Base-by-base conservation (phyloP, 2,329 filamentous ascomycete genomes). In the Remersonia thermophila region DNA sequence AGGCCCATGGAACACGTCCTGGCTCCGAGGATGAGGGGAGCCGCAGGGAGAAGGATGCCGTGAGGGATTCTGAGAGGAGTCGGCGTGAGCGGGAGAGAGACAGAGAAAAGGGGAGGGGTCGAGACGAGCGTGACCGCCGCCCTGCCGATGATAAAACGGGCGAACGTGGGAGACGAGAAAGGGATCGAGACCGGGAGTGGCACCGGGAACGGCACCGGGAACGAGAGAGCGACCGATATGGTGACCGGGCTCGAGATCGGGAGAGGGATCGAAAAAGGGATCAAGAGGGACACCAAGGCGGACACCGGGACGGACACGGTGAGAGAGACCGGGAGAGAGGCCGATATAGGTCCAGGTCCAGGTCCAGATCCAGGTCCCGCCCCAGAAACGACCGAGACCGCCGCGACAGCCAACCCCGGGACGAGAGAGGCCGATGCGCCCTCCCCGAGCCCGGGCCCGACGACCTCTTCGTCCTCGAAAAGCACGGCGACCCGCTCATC, bases 401-500 rank as follows among this genome's bases (percentile, higher is more conserved):
- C 30, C 35, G 32, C 27, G 30, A 30, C 29, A 27, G 13, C 25
- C 31, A 27, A 13, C 28, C 23, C n/a, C 18, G 31, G 9, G 20
- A 26, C 12, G 27, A 16, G 11, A 14, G n/a, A 18, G 31, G 15
- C 37, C 30, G 10, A 15, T 23, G 2, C 16, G 12, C 16, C 12
- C n/a, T 25, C 23, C 14, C 17, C 10, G 13, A 27, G 8, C 25
- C 20, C 20, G 20, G 20, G 5, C 20, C 20, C 5, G 42, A 47
- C 25, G 38, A 48, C 27, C 52, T 68, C 3, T 87, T 73, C 53
- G 49, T 73, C 30, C 50, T 83, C 35, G 89, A 96, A 56, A 73
- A 65, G 29, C 77, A 75, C 50, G 87, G 89, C 0, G 89, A 96
- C 50, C 63, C 69, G 4, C 69, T 85, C 32, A 85, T 91, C 45